Conservation (phyloP, 176 grass and related monocot genomes). For the Phyllostachys edulis region DNA sequence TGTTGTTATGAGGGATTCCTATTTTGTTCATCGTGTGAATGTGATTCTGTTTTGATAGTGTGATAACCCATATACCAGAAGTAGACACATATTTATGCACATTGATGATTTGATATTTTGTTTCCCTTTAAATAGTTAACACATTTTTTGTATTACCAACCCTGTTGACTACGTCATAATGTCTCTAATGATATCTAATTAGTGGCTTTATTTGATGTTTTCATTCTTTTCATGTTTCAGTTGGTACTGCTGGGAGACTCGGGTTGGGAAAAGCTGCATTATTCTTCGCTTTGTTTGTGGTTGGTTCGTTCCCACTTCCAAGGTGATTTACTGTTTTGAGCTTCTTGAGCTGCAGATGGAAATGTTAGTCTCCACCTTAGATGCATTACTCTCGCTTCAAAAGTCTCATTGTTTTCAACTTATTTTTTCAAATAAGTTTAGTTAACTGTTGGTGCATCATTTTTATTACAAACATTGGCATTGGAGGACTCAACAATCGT, state of each 20-base stretch:
- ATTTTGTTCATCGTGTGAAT: background rate
- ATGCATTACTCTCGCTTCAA: background rate
- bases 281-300: conserved; percentile 96
- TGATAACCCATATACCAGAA: background rate
- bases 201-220: conserved; percentile 5
- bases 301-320: conserved; percentile 89
- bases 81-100: background rate
- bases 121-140: background rate
- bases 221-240: conserved; percentile 36
- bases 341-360: background rate
- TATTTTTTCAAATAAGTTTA: conserved; percentile 42
- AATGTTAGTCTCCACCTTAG: conserved; percentile 18
- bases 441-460: conserved; percentile 92
- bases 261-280: conserved; percentile 99
- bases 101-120: background rate
- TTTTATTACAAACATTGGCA: conserved; percentile 95
- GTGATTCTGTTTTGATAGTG: background rate
- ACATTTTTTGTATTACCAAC: background rate
- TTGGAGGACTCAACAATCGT: conserved; percentile 82
- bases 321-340: conserved; percentile 50
- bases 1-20: background rate
- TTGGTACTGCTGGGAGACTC: conserved; percentile 92
- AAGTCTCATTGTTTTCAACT: conserved; percentile 24
- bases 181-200: background rate
- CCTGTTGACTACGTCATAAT: background rate